Evolutionary conservation across 371 early-diverging fungal species (phyloP), one percentile per base, ranked within the genome.

Genomic region (Rhizopus delemar): DNA sequence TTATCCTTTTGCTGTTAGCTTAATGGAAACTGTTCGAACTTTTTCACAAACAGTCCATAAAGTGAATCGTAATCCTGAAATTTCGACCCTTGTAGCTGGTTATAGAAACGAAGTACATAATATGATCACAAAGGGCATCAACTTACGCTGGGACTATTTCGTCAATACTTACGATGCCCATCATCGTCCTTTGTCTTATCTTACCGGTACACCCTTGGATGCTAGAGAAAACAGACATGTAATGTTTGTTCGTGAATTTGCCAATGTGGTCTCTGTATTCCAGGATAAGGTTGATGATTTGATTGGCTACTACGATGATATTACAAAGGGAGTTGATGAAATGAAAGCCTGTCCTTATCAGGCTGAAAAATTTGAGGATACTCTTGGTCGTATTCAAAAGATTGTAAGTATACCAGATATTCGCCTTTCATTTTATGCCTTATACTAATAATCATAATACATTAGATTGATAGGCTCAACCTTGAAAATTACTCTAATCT

Each of bases 1-100:
- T 5, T 98, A 98, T 75, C 99, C 99, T 4, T 96, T 91, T 74
- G 99, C 98, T 33, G 97, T 99, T 34, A 91, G 93, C 51, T 69
- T 99, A 53, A 94, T 87, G 82, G 98, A 98, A 68, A 92, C 97
- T 2, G 90, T 96, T 12, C 80, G 97, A 29, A 95, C 94, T 29
- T 99, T 96, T 66, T 86, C 88, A 16, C 94, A 95, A 68, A 90
- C 95, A 8, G 81, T 92, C 41, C 83, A 87, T 56, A 87, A 88
- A 60, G 81, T 95, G 51, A 84, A 88, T 43, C 86, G 86, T 50
- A 89, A 94, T 66, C 85, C 83, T 4, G 89, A 86, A 39, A 86
- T 96, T 29, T 70, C 86, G 9, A 75, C 88, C 2, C 81, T 98
- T 43, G 92, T 95, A 11, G 96, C 95, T 12, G 91, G 89, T 22